Percentiles rank a stretch among this genome's conserved stretches.
phyloP scores from a whole-genome alignment of 2,329 filamentous ascomycete species.

The Berkeleyomyces rouxiae region DNA sequence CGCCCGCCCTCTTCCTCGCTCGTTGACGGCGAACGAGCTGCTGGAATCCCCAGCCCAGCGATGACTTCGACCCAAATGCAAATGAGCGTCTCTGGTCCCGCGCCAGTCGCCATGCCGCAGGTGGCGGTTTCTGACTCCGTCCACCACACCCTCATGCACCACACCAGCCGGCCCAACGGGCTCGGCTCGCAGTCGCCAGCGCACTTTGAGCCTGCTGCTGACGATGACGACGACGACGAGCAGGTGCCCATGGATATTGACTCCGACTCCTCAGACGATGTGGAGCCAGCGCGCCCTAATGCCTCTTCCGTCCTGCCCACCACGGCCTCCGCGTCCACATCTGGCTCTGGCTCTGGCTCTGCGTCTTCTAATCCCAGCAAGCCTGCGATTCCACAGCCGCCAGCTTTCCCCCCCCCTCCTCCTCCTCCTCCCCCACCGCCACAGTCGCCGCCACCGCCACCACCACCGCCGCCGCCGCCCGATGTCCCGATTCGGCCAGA shows the following conservation, averaged over 20 bases:
- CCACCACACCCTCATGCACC: background rate
- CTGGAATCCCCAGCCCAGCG: slow-evolving; percentile 5
- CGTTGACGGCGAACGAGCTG: slow-evolving; percentile 12
- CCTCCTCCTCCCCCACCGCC: background rate
- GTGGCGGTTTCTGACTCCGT: slow-evolving; percentile 4
- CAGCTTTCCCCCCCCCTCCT: background rate
- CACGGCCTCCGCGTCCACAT: background rate
- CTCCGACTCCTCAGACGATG: slow-evolving; percentile 2
- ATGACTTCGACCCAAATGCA: slow-evolving; percentile 14
- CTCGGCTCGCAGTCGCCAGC: background rate
- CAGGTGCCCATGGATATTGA: slow-evolving; percentile 11
- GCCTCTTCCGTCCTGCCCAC: background rate
- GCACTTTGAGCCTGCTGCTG: background rate
- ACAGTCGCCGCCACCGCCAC: background rate
- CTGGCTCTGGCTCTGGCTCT: background rate
- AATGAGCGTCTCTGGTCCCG: slow-evolving; percentile 10
- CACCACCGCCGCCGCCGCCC: background rate
- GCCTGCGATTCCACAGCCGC: background rate
- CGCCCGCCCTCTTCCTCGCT: background rate
- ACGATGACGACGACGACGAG: slow-evolving; percentile 5
- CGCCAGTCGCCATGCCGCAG: slow-evolving; percentile 9
- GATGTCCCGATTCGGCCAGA: background rate
- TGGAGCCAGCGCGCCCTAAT: background rate
- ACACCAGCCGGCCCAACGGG: background rate
- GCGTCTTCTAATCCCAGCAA: background rate